phyloP scores from a whole-genome alignment of 192 early-diverging fungal genomes.

The Coemansia sp. region DNA sequence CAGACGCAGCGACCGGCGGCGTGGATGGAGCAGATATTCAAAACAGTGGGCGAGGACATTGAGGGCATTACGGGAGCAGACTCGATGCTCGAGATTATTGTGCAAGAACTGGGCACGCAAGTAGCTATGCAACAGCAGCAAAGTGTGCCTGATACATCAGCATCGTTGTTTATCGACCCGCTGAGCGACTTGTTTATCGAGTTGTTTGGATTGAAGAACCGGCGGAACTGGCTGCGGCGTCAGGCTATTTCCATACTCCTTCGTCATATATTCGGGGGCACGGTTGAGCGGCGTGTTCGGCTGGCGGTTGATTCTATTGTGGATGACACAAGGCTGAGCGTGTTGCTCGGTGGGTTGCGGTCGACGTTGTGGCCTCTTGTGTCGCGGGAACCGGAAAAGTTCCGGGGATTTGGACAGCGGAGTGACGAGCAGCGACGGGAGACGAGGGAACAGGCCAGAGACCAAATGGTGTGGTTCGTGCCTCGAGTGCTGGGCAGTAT shows the following conservation, averaged over 20 bases:
- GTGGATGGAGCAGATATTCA: slow-evolving; percentile 65
- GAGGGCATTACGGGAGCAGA: slow-evolving; percentile 68
- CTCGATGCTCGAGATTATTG: slow-evolving; percentile 70
- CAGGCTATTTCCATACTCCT: slow-evolving; percentile 83
- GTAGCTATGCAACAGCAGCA: slow-evolving; percentile 51
- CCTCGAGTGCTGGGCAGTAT: slow-evolving; percentile 72
- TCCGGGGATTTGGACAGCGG: slow-evolving; percentile 12
- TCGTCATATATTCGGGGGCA: slow-evolving; percentile 83
- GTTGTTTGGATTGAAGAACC: slow-evolving; percentile 87
- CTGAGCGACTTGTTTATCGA: slow-evolving; percentile 84
- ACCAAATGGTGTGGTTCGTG: slow-evolving; percentile 60
- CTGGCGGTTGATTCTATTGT: slow-evolving; percentile 25
- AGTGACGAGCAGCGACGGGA: slow-evolving; percentile 43
- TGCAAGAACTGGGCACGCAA: slow-evolving; percentile 66
- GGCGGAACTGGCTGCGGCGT: slow-evolving; percentile 84
- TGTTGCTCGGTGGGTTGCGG: slow-evolving; percentile 26
- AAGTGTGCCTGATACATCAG: slow-evolving; percentile 23
- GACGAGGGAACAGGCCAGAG: slow-evolving; percentile 53
- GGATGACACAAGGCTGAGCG: slow-evolving; percentile 28
- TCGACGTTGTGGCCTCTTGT: slow-evolving; percentile 45
- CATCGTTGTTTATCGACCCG: slow-evolving; percentile 61
- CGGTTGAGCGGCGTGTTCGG: slow-evolving; percentile 73
- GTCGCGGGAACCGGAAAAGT: not conserved
- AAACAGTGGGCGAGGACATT: slow-evolving; percentile 71
- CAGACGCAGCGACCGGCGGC: not conserved